Percentiles rank a stretch among this genome's conserved stretches.
Evolutionary conservation across 1,139 yeast species (phyloP).

Genomic region (Pichia sp.): DNA sequence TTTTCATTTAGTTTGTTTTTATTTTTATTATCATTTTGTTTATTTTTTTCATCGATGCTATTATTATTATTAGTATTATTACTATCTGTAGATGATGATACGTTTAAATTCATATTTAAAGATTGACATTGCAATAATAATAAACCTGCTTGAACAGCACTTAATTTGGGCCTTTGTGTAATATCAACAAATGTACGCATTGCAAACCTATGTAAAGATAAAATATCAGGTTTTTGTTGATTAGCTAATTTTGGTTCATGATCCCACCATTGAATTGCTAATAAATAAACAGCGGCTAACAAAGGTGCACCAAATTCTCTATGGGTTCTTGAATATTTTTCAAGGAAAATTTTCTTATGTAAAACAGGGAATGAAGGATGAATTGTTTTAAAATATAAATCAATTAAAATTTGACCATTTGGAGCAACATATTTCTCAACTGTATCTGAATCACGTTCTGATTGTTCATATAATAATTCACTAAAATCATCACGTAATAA

Average conservation of each 20-base stretch:
- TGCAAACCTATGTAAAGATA: conserved; percentile 56
- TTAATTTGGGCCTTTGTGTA: conserved; percentile 65
- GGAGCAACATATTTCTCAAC: conserved; percentile 72
- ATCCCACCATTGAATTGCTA: conserved; percentile 83
- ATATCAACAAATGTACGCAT: conserved; percentile 49
- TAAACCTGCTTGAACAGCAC: conserved; percentile 77
- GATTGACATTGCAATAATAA: conserved; percentile 63
- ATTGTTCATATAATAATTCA: conserved; percentile 52
- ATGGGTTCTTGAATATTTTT: conserved; percentile 70
- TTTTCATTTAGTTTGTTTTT: not conserved
- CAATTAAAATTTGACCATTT: conserved; percentile 66
- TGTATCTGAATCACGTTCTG: conserved; percentile 64
- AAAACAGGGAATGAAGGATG: conserved; percentile 76
- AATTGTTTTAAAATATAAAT: conserved; percentile 64
- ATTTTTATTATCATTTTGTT: not conserved
- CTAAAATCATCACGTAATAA: conserved; percentile 67
- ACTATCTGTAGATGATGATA: no score
- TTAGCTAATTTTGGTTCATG: conserved; percentile 63
- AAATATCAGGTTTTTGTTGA: conserved; percentile 62
- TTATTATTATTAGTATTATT: not conserved
- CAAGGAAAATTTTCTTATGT: conserved; percentile 70
- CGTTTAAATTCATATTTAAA: conserved; percentile 22
- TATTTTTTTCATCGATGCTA: no score
- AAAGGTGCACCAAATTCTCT: conserved; percentile 74
- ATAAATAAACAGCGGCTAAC: conserved; percentile 66